Base-by-base conservation (phyloP, 192 early-diverging fungal species). In the Umbelopsis sp. region DNA sequence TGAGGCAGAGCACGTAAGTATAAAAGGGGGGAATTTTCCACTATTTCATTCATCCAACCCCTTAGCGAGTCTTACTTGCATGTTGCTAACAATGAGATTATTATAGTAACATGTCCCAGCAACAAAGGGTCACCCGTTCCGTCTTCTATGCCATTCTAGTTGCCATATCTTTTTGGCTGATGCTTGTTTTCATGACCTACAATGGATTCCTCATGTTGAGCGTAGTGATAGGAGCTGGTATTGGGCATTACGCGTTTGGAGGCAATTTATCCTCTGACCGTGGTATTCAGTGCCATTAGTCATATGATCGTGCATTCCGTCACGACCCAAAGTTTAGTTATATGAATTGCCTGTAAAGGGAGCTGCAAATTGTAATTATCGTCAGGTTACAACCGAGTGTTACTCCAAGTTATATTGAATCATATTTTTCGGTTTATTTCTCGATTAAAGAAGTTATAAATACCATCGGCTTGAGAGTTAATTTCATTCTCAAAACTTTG, bases 111-210 rank as follows among this genome's bases (percentile, higher is more conserved):
- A 66, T 85, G 11, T 78, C 78, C 13, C 78, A 77, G 61, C 70
- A 67, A 48, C 83, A 85, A 33, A 86, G 84, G 35, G 73, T 87
- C 70, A 83, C 74, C 37, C 87, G 90, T 1, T 85, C 92, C 3
- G n/a, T 88, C 6, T 73, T 90, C 41, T 91, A 93, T 68, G 86
- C 87, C 48, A 70, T 87, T 11, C 79, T 89, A 68, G 88, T 91
- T 13, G 85, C 81, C 49, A 86, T 91, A 46, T 90, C 89, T 47
- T 90, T 90, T 74, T 88, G 89, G 23, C 67, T 92, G 1, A 93
- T 93, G 92, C 85, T 93, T 9, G 86, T 93, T 33, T 93, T 93
- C 69, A 93, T 93, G 92, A 93, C 92, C 1, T 93, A 93, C 75
- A 93, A 93, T 65, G 89, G 88, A 41, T 93, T 81, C 79, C 79